A percentile compares a stretch with the other conserved stretches of the same genome.
Evolutionary conservation across 2,329 filamentous ascomycete species (phyloP).

Genomic region (Rasamsonia emersonii): DNA sequence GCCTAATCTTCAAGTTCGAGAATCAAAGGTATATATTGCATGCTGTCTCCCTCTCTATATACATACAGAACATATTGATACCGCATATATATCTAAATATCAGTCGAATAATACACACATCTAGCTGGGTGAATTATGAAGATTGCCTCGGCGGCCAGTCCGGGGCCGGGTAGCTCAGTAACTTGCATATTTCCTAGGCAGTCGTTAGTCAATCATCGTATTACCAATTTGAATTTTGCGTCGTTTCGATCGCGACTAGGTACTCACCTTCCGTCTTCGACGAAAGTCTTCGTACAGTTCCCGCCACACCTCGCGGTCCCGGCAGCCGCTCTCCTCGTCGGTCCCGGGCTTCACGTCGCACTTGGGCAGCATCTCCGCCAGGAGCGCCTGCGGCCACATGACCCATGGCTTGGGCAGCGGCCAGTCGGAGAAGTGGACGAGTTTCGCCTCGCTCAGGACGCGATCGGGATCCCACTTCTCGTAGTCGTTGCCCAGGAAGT

Average conservation of each 20-base stretch:
- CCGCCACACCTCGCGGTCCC: slow-evolving; percentile 30
- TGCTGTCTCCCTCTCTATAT: no score
- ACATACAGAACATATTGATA: no score
- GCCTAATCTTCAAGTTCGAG: no score
- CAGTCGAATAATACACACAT: no score
- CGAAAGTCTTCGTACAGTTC: slow-evolving; percentile 30
- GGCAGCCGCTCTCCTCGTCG: slow-evolving; percentile 27
- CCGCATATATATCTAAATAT: no score
- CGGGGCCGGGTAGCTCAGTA: slow-evolving; percentile 30
- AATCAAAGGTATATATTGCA: no score
- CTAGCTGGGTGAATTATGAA: slow-evolving; percentile 3
- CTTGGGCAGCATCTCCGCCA: slow-evolving; percentile 24
- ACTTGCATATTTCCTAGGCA: slow-evolving; percentile 23
- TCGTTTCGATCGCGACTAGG: background rate
- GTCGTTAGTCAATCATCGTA: no score
- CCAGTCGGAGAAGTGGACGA: slow-evolving; percentile 65
- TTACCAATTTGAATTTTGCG: no score
- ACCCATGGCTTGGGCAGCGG: slow-evolving; percentile 60
- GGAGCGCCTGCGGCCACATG: slow-evolving; percentile 27
- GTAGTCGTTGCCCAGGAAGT: slow-evolving; percentile 42
- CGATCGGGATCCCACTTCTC: slow-evolving; percentile 53
- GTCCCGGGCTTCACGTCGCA: slow-evolving; percentile 28
- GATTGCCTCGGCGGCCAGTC: slow-evolving; percentile 19
- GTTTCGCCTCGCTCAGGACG: slow-evolving; percentile 52
- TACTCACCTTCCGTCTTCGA: slow-evolving; percentile 21